A percentile compares a stretch with the other conserved stretches of the same genome.
Conservation (phyloP, 805 yeast species). For the Spencermartinsiella europaea region DNA sequence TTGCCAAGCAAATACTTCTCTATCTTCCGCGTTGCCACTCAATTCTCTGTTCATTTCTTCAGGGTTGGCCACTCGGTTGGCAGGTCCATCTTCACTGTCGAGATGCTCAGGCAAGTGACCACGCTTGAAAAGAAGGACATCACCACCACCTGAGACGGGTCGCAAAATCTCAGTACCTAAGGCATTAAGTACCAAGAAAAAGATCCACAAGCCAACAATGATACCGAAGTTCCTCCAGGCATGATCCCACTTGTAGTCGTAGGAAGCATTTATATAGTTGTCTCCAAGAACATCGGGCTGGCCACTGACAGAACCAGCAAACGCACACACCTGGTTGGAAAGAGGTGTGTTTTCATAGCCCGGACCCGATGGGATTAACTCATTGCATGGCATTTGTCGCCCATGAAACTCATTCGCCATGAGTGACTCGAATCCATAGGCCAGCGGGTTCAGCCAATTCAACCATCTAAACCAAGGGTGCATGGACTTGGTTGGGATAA, state of each 20-base stretch:
- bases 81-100: conserved; percentile 26
- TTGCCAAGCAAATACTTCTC: conserved; percentile 58
- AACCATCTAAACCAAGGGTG: conserved; percentile 72
- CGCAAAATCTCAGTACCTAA: conserved; percentile 32
- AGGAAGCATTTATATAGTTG: conserved; percentile 45
- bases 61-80: conserved; percentile 27
- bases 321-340: conserved; percentile 49
- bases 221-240: conserved; percentile 82
- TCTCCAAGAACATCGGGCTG: conserved; percentile 51
- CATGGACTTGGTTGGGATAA: conserved; percentile 56
- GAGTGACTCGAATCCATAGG: conserved; percentile 14
- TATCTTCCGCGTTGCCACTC: conserved; percentile 27
- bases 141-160: conserved; percentile 30
- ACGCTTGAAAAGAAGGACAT: conserved; percentile 29
- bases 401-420: conserved; percentile 49
- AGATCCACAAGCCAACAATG: conserved; percentile 46
- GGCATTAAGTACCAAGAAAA: conserved; percentile 30
- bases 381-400: conserved; percentile 48
- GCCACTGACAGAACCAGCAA: conserved; percentile 59
- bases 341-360: conserved; percentile 40
- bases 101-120: conserved; percentile 35
- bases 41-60: conserved; percentile 25
- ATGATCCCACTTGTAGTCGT: conserved; percentile 49
- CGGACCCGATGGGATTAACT: conserved; percentile 57
- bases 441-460: conserved; percentile 26